Evolutionary conservation across 129 eudicot genomes (phyloP).

Genomic region (Ambrosia trifida): DNA sequence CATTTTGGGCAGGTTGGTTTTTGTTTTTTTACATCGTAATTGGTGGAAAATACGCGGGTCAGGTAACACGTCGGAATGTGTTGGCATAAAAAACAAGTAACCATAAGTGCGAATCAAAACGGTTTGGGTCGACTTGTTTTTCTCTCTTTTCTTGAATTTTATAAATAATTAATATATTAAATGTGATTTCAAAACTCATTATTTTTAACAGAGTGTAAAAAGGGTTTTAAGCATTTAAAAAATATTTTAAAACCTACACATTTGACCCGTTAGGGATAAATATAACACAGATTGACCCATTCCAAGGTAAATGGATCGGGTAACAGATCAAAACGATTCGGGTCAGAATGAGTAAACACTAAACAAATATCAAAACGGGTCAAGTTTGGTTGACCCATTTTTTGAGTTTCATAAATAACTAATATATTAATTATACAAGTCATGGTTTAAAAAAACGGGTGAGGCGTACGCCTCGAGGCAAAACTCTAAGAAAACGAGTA

Average conservation of each 20-base stretch:
- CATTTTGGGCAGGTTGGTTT: slow-evolving; percentile 71
- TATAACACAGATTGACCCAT: too few relatives aligned
- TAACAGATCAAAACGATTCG: background rate
- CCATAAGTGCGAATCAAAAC: background rate
- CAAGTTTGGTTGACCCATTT: too few relatives aligned
- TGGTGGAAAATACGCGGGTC: background rate
- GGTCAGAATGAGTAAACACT: background rate
- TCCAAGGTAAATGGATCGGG: background rate
- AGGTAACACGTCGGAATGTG: background rate
- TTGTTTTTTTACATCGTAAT: background rate
- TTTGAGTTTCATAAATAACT: background rate
- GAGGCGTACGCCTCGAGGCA: too few relatives aligned
- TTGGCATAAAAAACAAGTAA: background rate
- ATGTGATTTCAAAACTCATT: background rate
- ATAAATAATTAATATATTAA: background rate
- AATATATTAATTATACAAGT: background rate
- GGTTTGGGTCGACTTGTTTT: background rate
- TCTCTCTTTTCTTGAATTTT: background rate
- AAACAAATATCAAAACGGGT: too few relatives aligned
- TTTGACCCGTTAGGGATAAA: background rate
- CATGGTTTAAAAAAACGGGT: too few relatives aligned
- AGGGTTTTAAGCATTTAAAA: background rate
- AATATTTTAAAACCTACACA: background rate
- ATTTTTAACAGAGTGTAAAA: background rate
- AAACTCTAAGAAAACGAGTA: too few relatives aligned